A percentile compares a stretch with the other conserved stretches of the same genome.
These are phyloP conservation scores for Uncinocarpus reesii DNA, from an alignment of 2,329 filamentous ascomycete species.

Conservation along the genomic window DNA sequence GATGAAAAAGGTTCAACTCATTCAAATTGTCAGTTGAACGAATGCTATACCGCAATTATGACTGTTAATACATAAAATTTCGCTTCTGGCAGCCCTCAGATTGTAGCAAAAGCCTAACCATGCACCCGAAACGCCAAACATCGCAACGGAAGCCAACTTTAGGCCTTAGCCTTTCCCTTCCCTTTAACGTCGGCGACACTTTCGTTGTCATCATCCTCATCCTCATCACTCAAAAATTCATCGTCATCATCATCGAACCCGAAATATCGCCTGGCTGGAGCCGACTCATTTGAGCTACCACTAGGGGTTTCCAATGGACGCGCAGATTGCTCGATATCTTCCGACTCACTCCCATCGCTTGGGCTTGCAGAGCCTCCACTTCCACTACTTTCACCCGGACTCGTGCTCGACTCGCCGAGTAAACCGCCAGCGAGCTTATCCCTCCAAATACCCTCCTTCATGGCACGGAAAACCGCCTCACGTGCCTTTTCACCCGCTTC, in stretches of 20 bases:
- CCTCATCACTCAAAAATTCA: constrained; percentile 37
- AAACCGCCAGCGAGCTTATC: constrained; percentile 34
- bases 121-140: not conserved
- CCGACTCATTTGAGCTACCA: constrained; percentile 19
- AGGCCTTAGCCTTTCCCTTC: constrained; percentile 31
- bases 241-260: constrained; percentile 39
- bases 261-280: constrained; percentile 31
- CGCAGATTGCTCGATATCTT: constrained; percentile 23
- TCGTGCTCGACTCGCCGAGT: constrained; percentile 29
- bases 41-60: too few species aligned
- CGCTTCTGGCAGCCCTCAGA: too few species aligned
- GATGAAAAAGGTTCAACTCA: too few species aligned
- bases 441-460: constrained; percentile 50
- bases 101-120: not conserved
- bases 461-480: constrained; percentile 62
- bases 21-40: too few species aligned
- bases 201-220: constrained; percentile 23
- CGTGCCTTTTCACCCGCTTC: constrained; percentile 75
- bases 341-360: constrained; percentile 31
- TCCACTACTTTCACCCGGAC: constrained; percentile 29
- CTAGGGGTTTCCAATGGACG: constrained; percentile 22
- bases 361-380: constrained; percentile 23
- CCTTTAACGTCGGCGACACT: constrained; percentile 18
- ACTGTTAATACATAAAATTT: too few species aligned
- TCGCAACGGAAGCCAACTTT: constrained; percentile 5